Base-by-base conservation (phyloP, 2,329 filamentous ascomycete genomes). In the Fusarium sp. region DNA sequence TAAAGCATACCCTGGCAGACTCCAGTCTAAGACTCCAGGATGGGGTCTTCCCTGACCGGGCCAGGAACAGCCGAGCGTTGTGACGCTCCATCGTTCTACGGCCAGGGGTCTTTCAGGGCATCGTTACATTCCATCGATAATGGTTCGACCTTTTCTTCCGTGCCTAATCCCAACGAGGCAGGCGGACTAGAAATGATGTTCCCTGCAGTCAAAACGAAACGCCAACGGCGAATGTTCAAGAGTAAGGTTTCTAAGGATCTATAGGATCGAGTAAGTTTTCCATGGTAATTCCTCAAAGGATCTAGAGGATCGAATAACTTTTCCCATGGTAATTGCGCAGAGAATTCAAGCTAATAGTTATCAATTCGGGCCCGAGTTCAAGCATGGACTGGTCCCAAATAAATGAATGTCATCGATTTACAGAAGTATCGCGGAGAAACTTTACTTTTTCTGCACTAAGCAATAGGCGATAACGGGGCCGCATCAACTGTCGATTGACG, bases 121-220 rank as follows among this genome's bases (percentile, higher is more conserved):
- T 46, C 25, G 40, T 65, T 65, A 39, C 48, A 62, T 46, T 62
- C 43, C 17, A 40, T 48, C 43, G 20, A 40, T 48, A 15, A 48
- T 65, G 54, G 43, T 40, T 61, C 48, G 60, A 49, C 41, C 27
- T 30, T 37, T 51, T 27, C 7, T 33, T 63, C 40, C 32, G 44
- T 30, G 19, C 25, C 65, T 43, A 39, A 45, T 32, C 64, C 50
- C 23, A 55, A 48, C 35, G 19, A 52, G 50, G 62, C 23, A 64
- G 43, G 30, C 39, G 27, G 27, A 61, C 52, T 40, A 33, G 20
- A 17, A 40, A 49, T 46, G 15, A n/a, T 20, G 30, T 39, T 15
- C 60, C 37, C 19, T 47, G 37, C 17, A 33, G 40, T 32, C 33
- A 65, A 60, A 65, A 54, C 57, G 47, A 63, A 58, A 63, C 55